Evolutionary conservation across 2,329 filamentous ascomycete species (phyloP).

Genomic region (Ophiostoma ips): DNA sequence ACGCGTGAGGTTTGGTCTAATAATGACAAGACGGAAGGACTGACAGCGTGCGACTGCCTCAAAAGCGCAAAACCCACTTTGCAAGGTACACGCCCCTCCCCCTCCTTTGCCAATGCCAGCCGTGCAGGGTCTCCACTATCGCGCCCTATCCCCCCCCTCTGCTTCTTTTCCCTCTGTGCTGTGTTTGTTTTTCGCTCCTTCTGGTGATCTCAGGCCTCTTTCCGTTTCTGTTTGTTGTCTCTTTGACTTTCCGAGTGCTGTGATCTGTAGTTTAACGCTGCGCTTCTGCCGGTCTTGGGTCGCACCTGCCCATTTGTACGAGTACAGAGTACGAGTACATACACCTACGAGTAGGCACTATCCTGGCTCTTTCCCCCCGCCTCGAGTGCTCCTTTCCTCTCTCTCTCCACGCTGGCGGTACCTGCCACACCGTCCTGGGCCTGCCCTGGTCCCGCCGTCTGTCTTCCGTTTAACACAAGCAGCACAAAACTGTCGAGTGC

Average conservation of each 20-base stretch:
- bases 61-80: not conserved
- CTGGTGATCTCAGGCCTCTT: too few relatives aligned
- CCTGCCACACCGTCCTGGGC: not conserved
- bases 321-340: too few relatives aligned
- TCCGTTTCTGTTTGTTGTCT: too few relatives aligned
- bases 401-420: not conserved
- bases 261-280: too few relatives aligned
- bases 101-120: not conserved
- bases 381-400: not conserved
- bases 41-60: not conserved
- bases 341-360: too few relatives aligned
- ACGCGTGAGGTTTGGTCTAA: not conserved
- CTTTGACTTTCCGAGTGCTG: too few relatives aligned
- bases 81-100: not conserved
- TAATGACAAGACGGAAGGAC: not conserved
- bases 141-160: too few relatives aligned
- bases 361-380: not conserved
- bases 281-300: not conserved
- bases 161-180: too few relatives aligned
- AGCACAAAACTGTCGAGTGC: not conserved
- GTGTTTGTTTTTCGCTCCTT: too few relatives aligned
- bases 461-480: not conserved
- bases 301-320: not conserved
- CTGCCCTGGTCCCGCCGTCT: not conserved
- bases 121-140: too few relatives aligned